A percentile compares a stretch with the other conserved stretches of the same genome.
Evolutionary conservation across 164 flowering plant species (phyloP).

Genomic region (Berberis thunbergii): DNA sequence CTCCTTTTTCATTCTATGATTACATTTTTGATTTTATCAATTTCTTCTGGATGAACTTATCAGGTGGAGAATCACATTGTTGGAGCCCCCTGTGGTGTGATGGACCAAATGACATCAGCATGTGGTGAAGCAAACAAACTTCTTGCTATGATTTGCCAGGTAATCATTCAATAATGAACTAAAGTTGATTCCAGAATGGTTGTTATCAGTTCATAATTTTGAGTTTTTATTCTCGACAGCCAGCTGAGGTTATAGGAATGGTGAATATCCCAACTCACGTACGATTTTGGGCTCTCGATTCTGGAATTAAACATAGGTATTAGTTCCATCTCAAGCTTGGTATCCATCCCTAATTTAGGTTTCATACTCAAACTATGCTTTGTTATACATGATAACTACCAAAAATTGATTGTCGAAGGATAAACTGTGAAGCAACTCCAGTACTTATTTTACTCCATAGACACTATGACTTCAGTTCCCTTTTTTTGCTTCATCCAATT

Average conservation of each 20-base stretch:
- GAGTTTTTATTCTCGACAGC: constrained; percentile 41
- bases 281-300: constrained; percentile 96
- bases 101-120: constrained; percentile 99
- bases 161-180: constrained; percentile 11
- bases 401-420: too few relatives aligned
- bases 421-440: too few relatives aligned
- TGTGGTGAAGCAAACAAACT: constrained; percentile 98
- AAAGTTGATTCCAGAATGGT: background rate
- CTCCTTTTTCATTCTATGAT: background rate
- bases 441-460: too few relatives aligned
- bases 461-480: too few relatives aligned
- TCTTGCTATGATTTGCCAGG: constrained; percentile 99
- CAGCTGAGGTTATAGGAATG: constrained; percentile 90
- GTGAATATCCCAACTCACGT: constrained; percentile 86
- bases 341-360: background rate
- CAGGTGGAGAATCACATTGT: constrained; percentile 98
- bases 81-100: constrained; percentile 99
- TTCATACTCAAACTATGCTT: background rate
- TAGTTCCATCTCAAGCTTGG: background rate
- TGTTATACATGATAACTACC: too few relatives aligned
- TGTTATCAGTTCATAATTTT: background rate
- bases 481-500: too few relatives aligned
- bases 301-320: constrained; percentile 97
- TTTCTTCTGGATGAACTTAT: constrained; percentile 8
- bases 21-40: too few relatives aligned